Evolutionary conservation across 148 eudicot species (phyloP).

Genomic region (Rhododendron williamsianum): DNA sequence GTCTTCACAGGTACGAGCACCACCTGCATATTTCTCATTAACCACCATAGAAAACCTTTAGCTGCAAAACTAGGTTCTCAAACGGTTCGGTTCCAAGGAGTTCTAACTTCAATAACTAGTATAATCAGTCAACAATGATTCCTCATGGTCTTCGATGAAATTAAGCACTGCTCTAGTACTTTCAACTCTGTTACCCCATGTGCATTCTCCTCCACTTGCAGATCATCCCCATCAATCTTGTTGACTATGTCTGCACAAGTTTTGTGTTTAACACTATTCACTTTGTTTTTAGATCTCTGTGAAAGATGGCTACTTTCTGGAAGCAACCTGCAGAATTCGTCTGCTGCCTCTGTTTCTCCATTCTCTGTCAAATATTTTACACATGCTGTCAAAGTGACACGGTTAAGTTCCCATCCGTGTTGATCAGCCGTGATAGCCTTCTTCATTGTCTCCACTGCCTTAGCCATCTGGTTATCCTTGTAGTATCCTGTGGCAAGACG

Average conservation of each 20-base stretch:
- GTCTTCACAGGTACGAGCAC: background rate
- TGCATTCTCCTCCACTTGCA: background rate
- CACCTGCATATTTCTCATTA: background rate
- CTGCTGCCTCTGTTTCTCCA: constrained; percentile 13
- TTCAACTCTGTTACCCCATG: background rate
- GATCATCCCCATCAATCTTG: background rate
- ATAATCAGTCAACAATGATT: background rate
- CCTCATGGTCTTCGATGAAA: background rate
- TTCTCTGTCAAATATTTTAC: constrained; percentile 21
- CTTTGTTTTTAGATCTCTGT: background rate
- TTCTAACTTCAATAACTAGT: background rate
- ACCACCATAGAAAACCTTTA: background rate
- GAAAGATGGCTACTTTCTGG: background rate
- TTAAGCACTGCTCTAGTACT: background rate
- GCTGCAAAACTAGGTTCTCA: background rate
- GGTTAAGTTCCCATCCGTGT: background rate
- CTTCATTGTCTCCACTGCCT: constrained; percentile 28
- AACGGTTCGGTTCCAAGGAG: no score
- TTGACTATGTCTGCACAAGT: background rate
- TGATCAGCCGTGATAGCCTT: constrained; percentile 9
- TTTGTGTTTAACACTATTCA: background rate
- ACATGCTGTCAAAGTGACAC: constrained; percentile 13
- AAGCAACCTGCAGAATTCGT: constrained; percentile 9
- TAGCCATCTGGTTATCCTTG: constrained; percentile 24
- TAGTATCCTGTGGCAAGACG: constrained; percentile 25